Evolutionary conservation across 2,329 filamentous ascomycete species (phyloP), one percentile per base, ranked within the genome.

Genomic region (Epicoccum nigrum): DNA sequence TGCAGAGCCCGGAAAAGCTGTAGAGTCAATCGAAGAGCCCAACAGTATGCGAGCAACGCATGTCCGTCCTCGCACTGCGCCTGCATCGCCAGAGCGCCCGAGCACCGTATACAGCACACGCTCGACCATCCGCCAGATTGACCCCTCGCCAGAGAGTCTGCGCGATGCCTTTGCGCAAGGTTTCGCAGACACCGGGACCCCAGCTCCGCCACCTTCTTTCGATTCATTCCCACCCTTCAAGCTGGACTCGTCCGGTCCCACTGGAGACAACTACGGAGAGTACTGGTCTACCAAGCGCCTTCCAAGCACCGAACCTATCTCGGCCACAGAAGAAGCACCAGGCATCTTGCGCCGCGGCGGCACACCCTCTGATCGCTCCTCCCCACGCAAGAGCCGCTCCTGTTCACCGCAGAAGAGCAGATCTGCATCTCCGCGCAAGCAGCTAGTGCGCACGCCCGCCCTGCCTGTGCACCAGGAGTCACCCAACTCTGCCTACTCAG

Each of bases 51-150:
- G 35, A n/a, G 16, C 56, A 20, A 60, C 58, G 9, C 53, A 56
- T 39, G 44, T 66, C 40, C 51, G 45, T n/a, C 56, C 62, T 12
- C 56, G 56, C 45, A 48, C 58, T 17, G 27, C 51, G 2, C 37
- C 57, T 9, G 21, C 48, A 12, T 44, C 40, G 7, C 43, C 57
- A 1, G 64, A 64, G 3, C 37, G 43, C 1, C 64, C 65, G 11
- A 42, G 54, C 21, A 66, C 59, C 16, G 51, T 58, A n/a, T 48
- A 50, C 28, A 63, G 58, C 50, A 47, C 35, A 19, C 54, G 54
- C 45, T 68, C 61, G 0, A 70, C 66, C 2, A 68, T 70, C 35
- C 64, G 67, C 19, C 57, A 58, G 23, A 63, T 70, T 21, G 58
- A 63, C 7, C 65, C 67, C 7, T 69, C 65, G 11, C 67, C 65